These are phyloP conservation scores for Colletotrichum coccodes DNA, from an alignment of 2,329 filamentous ascomycete genomes.

Conservation along the genomic window DNA sequence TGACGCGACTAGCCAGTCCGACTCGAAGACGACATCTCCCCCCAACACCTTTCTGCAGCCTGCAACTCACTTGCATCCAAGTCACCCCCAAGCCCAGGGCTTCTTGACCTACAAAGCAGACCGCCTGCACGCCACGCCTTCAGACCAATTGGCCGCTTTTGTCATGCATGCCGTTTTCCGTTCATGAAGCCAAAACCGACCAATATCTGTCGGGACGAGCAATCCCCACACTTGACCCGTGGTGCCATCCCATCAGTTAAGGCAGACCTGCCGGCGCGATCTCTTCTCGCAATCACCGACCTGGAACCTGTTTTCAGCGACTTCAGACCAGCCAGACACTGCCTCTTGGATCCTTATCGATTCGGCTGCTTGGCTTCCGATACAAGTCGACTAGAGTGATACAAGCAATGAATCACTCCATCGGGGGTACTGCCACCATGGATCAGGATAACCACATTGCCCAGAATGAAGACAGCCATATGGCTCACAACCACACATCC, in stretches of 20 bases:
- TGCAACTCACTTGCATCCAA: constrained; percentile 37
- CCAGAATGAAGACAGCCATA: constrained; percentile 45
- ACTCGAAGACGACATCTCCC: constrained; percentile 33
- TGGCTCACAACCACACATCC: constrained; percentile 48
- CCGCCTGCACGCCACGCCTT: constrained; percentile 44
- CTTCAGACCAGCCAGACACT: constrained; percentile 6
- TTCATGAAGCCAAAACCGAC: constrained; percentile 50
- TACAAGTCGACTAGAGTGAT: constrained; percentile 13
- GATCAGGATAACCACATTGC: constrained; percentile 57
- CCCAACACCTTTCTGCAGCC: constrained; percentile 37
- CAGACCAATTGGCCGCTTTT: constrained; percentile 51
- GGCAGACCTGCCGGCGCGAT: constrained; percentile 25
- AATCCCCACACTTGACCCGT: constrained; percentile 42
- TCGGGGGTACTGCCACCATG: constrained; percentile 56
- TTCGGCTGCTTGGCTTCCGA: neutral
- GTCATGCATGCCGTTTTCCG: constrained; percentile 61
- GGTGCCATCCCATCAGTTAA: constrained; percentile 29
- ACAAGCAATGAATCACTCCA: constrained; percentile 55
- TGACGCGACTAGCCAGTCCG: constrained; percentile 3
- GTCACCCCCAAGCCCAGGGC: constrained; percentile 42
- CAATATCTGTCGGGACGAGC: constrained; percentile 42
- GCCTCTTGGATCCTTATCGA: constrained; percentile 1
- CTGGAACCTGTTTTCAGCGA: constrained; percentile 23
- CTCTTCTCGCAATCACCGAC: constrained; percentile 22
- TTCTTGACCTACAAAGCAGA: constrained; percentile 46